Percentiles rank a stretch among this genome's conserved stretches.
phyloP scores from a whole-genome alignment of 2,329 filamentous ascomycete species.

The Oidium heveae region DNA sequence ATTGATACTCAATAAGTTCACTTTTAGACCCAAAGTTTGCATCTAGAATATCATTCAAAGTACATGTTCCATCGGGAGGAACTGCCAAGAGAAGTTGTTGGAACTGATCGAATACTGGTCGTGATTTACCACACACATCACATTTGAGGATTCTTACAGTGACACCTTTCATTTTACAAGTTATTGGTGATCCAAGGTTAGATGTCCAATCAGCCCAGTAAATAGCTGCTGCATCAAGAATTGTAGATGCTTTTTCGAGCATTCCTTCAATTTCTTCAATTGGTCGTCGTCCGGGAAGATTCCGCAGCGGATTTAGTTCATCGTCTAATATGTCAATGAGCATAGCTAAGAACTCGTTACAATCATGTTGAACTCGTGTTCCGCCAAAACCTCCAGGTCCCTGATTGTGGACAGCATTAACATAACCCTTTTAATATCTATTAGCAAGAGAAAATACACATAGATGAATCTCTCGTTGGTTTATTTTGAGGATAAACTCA shows the following conservation, averaged over 20 bases:
- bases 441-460: constrained; percentile 1
- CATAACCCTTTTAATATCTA: constrained; percentile 6
- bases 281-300: constrained; percentile 16
- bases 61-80: background rate
- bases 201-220: background rate
- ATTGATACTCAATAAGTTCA: background rate
- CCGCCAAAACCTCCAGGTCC: constrained; percentile 31
- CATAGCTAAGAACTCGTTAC: constrained; percentile 72
- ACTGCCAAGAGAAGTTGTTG: background rate
- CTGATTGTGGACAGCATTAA: constrained; percentile 6
- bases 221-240: background rate
- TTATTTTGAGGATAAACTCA: constrained; percentile 15
- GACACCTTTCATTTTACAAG: background rate
- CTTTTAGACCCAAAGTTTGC: background rate
- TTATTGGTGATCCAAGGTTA: background rate
- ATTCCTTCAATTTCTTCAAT: constrained; percentile 1
- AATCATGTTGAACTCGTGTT: constrained; percentile 48
- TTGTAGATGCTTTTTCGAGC: background rate
- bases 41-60: background rate
- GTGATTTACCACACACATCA: background rate
- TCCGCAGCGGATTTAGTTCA: constrained; percentile 52
- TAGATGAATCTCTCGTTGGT: background rate
- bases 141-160: background rate
- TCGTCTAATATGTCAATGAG: constrained; percentile 60
- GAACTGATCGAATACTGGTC: background rate